Evolutionary conservation across 2,329 filamentous ascomycete species (phyloP).

Genomic region (Colletotrichum agaves): DNA sequence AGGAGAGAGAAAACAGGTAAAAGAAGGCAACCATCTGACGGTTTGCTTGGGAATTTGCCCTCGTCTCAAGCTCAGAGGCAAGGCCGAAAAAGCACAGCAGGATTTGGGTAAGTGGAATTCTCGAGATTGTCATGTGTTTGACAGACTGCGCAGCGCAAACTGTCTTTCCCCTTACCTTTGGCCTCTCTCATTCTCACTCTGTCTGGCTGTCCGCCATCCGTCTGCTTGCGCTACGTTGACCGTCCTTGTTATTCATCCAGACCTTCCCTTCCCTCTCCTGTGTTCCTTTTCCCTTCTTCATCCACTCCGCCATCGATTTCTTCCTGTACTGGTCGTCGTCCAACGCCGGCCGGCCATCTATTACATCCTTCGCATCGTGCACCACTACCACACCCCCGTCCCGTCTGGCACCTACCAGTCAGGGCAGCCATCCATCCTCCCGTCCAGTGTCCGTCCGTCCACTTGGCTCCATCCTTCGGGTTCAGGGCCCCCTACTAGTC

Average conservation of each 20-base stretch:
- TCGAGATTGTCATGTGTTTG: slow-evolving; percentile 14
- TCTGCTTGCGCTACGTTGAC: slow-evolving; percentile 1
- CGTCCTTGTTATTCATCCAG: not conserved
- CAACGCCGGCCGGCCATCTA: not conserved
- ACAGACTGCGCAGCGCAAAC: slow-evolving; percentile 12
- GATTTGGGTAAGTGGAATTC: slow-evolving; percentile 19
- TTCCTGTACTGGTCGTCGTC: not conserved
- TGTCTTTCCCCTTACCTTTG: not conserved
- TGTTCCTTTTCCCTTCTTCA: slow-evolving; percentile 41
- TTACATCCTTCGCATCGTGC: slow-evolving; percentile 7
- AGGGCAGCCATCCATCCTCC: slow-evolving; percentile 25
- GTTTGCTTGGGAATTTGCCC: not conserved
- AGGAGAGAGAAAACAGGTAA: not conserved
- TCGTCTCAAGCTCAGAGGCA: slow-evolving; percentile 2
- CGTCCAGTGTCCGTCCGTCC: slow-evolving; percentile 25
- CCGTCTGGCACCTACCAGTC: slow-evolving; percentile 22
- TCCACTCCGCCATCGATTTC: not conserved
- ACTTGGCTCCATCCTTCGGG: slow-evolving; percentile 19
- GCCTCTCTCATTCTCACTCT: not conserved
- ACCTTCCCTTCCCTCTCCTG: slow-evolving; percentile 37
- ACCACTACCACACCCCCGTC: slow-evolving; percentile 5
- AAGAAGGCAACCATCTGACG: not conserved
- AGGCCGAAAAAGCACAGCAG: not conserved
- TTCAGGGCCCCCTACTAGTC: slow-evolving; percentile 13
- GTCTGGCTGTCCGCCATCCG: not conserved